Base-by-base conservation (phyloP, 257 asterid species). In the Prunella vulgaris region DNA sequence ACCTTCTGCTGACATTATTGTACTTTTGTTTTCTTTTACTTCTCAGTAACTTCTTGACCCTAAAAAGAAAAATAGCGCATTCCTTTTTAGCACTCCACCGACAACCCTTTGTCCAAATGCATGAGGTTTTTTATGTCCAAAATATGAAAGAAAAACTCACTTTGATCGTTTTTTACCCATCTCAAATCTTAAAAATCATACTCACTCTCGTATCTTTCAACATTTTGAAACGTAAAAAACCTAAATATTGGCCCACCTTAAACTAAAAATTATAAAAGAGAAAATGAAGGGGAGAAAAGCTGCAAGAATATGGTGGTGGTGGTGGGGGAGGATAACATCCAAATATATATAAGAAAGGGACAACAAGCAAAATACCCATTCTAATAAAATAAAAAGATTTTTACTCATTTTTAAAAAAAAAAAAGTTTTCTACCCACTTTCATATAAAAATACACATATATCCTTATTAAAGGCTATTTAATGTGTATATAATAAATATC, bases 1-100 rank as follows among this genome's bases (percentile, higher is more conserved):
- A 56, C 67, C 72, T 52, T 56, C 53, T 28, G 68, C 77, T 64
- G 72, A 56, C 77, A 73, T 65, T 48, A 56, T 73, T 65, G 77
- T 64, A 73, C 77, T 53, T 64, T 25, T 25, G 2, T 14, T 15
- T 21, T 61, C 38, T 7, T 37, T 30, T 21, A 40, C 54, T 40
- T 59, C 35, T 35, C 32, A 7, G 69, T 46, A 66, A 30, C 48
- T 15, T 48, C 52, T 8, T 14, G 10, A n/a, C n/a, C 53, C 21
- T 5, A 46, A 46, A 3, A 15, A 6, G 10, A 46, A n/a, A 42
- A 4, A 46, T 15, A 46, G 7, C 53, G 15, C 17, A 46, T 15
- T 8, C 28, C 20, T 20, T 14, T 65, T 44, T 30, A 13, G 15
- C 46, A 46, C 13, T 52, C 21, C 59, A 46, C 53, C 53, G 28